Evolutionary conservation across 2,329 filamentous ascomycete genomes (phyloP).

Genomic region (Fusarium sacchari): DNA sequence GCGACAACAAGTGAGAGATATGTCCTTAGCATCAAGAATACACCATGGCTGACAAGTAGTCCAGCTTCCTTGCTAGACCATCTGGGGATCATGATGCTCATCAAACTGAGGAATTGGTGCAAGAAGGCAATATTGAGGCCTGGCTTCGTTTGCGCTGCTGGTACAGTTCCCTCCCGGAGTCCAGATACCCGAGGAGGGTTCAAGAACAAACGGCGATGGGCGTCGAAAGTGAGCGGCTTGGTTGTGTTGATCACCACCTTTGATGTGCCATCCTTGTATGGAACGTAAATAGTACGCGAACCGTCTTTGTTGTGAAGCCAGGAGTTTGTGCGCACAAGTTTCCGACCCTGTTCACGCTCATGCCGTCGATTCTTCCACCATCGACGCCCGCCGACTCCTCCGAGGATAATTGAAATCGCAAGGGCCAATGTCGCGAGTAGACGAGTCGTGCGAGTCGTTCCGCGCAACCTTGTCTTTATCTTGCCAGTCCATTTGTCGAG

Average conservation of each 20-base stretch:
- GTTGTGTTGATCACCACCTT: conserved; percentile 93
- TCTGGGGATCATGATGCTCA: conserved; percentile 97
- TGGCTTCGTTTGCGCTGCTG: conserved; percentile 89
- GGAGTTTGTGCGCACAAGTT: conserved; percentile 89
- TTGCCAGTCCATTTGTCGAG: conserved; percentile 67
- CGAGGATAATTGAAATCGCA: conserved; percentile 79
- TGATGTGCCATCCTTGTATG: conserved; percentile 86
- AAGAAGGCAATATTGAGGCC: conserved; percentile 95
- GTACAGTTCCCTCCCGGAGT: conserved; percentile 78
- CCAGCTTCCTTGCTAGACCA: conserved; percentile 97
- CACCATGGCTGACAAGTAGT: conserved; percentile 84
- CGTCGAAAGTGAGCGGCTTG: conserved; percentile 94
- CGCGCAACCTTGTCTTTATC: conserved; percentile 64
- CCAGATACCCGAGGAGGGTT: conserved; percentile 88
- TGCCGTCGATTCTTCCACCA: conserved; percentile 79
- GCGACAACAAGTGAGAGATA: conserved; percentile 95
- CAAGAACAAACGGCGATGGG: conserved; percentile 90
- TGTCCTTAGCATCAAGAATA: conserved; percentile 90
- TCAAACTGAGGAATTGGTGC: conserved; percentile 93
- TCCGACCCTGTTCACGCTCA: conserved; percentile 84
- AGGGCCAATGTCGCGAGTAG: conserved; percentile 81
- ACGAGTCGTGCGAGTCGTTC: conserved; percentile 75
- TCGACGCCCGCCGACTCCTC: conserved; percentile 80
- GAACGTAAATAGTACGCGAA: conserved; percentile 92
- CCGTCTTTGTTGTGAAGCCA: conserved; percentile 95